These are phyloP conservation scores for Lactifluus echinatus DNA, from an alignment of 768 basidiomycete genomes.

Conservation along the genomic window DNA sequence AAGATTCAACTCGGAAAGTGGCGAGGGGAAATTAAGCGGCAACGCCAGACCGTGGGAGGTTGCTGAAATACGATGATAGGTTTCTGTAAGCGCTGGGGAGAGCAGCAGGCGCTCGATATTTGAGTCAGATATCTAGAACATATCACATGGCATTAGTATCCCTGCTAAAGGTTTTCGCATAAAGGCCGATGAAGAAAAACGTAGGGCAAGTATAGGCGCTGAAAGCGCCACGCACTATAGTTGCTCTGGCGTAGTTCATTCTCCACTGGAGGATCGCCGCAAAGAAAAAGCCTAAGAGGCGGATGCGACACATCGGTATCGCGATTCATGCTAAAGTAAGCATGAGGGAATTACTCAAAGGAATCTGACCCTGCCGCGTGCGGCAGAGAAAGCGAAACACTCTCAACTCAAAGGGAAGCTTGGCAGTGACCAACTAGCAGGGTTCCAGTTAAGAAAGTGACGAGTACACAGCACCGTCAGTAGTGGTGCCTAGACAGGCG, in stretches of 20 bases:
- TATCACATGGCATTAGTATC: background rate
- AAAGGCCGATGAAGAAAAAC: background rate
- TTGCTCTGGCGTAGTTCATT: background rate
- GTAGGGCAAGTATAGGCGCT: constrained; percentile 1
- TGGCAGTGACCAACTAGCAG: background rate
- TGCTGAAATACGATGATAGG: constrained; percentile 52
- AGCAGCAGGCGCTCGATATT: constrained; percentile 53
- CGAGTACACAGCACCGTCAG: background rate
- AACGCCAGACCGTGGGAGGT: constrained; percentile 59
- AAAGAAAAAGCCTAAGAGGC: background rate
- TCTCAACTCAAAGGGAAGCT: background rate
- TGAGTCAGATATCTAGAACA: constrained; percentile 44
- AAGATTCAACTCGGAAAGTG: constrained; percentile 70
- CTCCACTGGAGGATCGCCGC: background rate
- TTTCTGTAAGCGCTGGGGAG: constrained; percentile 53
- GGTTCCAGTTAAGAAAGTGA: background rate
- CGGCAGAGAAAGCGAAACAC: background rate
- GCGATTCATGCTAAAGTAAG: background rate
- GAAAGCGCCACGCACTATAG: constrained; percentile 2
- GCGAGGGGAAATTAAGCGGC: constrained; percentile 71
- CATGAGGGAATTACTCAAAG: background rate
- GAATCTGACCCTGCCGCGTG: background rate
- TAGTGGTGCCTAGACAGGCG: background rate
- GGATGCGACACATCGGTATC: background rate
- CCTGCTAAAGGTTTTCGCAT: background rate